These are phyloP conservation scores for Solanum chmielewskii DNA, from an alignment of 257 asterid genomes.

Conservation along the genomic window DNA sequence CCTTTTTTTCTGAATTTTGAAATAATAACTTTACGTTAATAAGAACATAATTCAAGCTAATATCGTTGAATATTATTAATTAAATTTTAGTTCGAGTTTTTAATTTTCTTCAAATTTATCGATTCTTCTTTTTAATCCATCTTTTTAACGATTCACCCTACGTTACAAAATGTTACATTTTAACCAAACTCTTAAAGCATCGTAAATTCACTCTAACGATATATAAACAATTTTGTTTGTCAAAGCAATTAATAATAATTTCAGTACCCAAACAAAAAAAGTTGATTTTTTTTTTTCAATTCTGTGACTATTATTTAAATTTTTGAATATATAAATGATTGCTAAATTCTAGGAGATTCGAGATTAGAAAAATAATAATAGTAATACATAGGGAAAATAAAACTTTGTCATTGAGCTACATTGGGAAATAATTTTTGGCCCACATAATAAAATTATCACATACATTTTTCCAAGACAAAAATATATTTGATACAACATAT, in stretches of 20 bases:
- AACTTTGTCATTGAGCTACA: not conserved
- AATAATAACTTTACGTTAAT: not conserved
- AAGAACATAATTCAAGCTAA: not conserved
- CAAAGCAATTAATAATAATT: not conserved
- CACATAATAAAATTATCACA: not conserved
- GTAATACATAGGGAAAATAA: not conserved
- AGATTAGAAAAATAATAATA: not conserved
- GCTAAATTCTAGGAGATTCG: not conserved
- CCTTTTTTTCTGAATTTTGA: not conserved
- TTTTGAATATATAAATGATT: no score
- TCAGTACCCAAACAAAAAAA: not conserved
- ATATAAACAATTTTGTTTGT: not conserved
- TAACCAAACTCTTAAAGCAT: not conserved
- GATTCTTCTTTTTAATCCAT: no score
- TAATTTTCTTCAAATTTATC: no score
- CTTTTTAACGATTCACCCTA: rapidly evolving
- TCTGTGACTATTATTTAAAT: not conserved
- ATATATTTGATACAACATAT: not conserved
- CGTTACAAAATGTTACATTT: not conserved
- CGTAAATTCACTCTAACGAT: not conserved
- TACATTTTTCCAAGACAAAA: not conserved
- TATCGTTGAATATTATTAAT: no score
- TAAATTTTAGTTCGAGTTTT: no score
- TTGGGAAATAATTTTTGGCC: not conserved
- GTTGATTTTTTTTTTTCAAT: not conserved